Conservation (phyloP, 208 protist species). For the Phytomonas sp. region DNA sequence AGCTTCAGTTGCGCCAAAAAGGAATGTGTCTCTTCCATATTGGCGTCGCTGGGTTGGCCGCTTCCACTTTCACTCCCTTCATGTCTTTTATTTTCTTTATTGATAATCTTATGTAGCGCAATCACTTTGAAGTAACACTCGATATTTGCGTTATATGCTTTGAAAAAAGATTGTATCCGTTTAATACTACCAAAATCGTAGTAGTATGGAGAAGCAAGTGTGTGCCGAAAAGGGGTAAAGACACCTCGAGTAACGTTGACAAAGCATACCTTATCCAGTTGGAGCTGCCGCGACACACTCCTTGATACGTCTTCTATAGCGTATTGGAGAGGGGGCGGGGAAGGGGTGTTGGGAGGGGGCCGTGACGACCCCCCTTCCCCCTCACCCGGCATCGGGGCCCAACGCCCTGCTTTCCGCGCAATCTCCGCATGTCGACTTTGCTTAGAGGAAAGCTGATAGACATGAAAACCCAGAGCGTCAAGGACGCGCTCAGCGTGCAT, state of each 20-base stretch:
- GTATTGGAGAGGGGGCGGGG: conserved; percentile 30
- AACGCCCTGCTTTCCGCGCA: conserved; percentile 48
- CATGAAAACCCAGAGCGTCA: conserved; percentile 63
- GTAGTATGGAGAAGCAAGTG: conserved; percentile 61
- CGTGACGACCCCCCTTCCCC: not conserved
- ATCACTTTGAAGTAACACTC: conserved; percentile 25
- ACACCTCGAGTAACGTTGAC: conserved; percentile 27
- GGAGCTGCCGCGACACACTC: conserved; percentile 26
- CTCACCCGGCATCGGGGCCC: conserved; percentile 27
- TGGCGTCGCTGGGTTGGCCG: not conserved
- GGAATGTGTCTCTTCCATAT: not conserved
- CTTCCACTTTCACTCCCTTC: not conserved
- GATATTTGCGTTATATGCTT: conserved; percentile 26
- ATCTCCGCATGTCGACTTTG: conserved; percentile 75
- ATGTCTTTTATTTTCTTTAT: conserved; percentile 2
- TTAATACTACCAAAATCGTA: conserved; percentile 35
- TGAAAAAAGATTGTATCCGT: conserved; percentile 57
- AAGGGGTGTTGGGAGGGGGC: conserved; percentile 24
- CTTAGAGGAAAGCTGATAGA: conserved; percentile 75
- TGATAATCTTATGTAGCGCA: conserved; percentile 20
- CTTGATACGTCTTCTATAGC: not conserved
- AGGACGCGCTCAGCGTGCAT: conserved; percentile 87
- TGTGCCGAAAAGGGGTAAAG: conserved; percentile 39
- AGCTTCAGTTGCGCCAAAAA: conserved; percentile 69
- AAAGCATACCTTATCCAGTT: conserved; percentile 44